These are phyloP conservation scores for Brassica juncea DNA, from an alignment of 345 rosid species.

Conservation along the genomic window DNA sequence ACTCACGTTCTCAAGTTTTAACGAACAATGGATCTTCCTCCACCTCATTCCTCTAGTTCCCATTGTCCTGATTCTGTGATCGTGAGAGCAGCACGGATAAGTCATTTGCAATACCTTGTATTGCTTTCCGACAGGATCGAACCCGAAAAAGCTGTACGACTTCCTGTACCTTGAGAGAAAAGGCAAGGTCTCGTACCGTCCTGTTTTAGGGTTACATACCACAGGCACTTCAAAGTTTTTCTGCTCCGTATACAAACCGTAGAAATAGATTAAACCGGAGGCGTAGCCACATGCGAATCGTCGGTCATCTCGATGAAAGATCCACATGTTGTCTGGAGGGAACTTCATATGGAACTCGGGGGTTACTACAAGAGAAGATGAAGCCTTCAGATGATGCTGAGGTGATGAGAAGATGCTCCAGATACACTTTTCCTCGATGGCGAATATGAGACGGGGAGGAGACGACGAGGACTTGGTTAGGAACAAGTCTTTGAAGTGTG, in stretches of 20 bases:
- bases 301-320: not conserved
- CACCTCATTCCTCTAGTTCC: not conserved
- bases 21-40: not conserved
- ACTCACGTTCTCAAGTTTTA: not conserved
- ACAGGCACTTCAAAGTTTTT: not conserved
- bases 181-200: not conserved
- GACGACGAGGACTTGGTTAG: not conserved
- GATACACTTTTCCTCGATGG: not conserved
- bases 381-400: not conserved
- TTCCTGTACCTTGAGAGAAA: not conserved
- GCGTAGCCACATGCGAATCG: not conserved
- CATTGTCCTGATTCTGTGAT: not conserved
- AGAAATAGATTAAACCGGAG: not conserved
- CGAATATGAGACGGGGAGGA: not conserved
- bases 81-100: not conserved
- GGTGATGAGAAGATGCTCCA: not conserved
- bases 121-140: not conserved
- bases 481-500: not conserved
- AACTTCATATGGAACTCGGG: not conserved
- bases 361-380: not conserved
- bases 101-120: not conserved
- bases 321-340: not conserved
- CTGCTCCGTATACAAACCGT: not conserved
- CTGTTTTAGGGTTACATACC: conserved; percentile 1
- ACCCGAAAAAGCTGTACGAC: not conserved